Evolutionary conservation across 306 rosid species (phyloP).

Genomic region (Casuarina cunninghamiana): DNA sequence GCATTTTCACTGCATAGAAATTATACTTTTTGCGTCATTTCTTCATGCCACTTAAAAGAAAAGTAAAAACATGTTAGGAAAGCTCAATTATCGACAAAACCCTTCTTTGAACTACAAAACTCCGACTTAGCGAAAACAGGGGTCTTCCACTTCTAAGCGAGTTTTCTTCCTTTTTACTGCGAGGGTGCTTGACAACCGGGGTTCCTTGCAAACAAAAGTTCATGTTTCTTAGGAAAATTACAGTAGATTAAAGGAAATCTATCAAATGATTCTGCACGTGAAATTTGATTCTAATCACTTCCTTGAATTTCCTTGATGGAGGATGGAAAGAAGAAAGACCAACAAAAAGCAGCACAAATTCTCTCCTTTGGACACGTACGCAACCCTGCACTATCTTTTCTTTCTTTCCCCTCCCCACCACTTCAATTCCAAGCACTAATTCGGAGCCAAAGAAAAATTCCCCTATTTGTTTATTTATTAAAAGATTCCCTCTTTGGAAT

Average conservation of each 20-base stretch:
- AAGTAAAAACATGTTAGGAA: no score
- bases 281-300: neutral
- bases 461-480: no score
- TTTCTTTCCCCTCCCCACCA: neutral
- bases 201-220: neutral
- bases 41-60: neutral
- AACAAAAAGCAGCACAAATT: neutral
- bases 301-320: neutral
- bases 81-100: no score
- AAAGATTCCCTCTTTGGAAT: neutral
- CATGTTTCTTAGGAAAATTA: neutral
- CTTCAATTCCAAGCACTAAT: neutral
- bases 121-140: no score
- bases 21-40: no score
- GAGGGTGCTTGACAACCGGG: neutral
- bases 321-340: constrained; percentile 6
- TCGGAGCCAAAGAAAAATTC: neutral
- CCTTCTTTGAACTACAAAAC: no score
- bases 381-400: neutral
- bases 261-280: neutral
- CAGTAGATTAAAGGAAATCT: no score
- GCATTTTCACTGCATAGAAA: no score
- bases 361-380: neutral
- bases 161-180: no score
- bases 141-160: no score